Conservation (phyloP, 1,139 yeast genomes). For the Kazachstania sp. region DNA sequence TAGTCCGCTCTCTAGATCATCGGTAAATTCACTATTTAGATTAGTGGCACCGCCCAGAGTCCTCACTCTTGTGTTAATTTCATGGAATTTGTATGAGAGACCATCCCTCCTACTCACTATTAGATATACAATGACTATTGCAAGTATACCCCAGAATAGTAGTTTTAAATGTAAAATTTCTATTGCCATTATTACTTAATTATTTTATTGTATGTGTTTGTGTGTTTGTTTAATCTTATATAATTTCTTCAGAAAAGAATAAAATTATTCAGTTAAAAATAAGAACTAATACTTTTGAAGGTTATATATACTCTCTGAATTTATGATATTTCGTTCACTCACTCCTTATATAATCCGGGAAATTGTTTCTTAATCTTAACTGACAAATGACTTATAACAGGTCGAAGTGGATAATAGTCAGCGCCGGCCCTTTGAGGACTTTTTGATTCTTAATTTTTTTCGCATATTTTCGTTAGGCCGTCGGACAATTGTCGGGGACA, state of each 20-base stretch:
- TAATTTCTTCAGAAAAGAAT: background rate
- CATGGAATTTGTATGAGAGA: constrained; percentile 11
- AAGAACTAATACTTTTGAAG: no score
- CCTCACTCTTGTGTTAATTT: constrained; percentile 9
- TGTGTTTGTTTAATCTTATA: background rate
- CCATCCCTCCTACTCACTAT: constrained; percentile 4
- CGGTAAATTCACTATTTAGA: constrained; percentile 38
- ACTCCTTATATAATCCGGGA: no score
- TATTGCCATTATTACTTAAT: background rate
- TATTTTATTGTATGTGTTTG: background rate
- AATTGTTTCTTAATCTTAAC: background rate
- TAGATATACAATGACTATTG: background rate
- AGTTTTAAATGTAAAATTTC: constrained; percentile 1
- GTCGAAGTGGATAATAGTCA: background rate
- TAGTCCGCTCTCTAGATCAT: constrained; percentile 60
- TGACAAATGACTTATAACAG: background rate
- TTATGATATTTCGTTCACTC: no score
- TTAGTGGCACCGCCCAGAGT: constrained; percentile 13
- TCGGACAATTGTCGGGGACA: no score
- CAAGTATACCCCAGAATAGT: background rate
- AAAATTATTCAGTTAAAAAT: background rate
- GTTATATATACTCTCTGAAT: no score
- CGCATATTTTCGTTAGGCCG: background rate
- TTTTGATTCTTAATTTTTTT: background rate
- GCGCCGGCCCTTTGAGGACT: background rate